Percentiles rank a stretch among this genome's conserved stretches.
Conservation (phyloP, 805 yeast genomes). For the Ogataea allantospora region DNA sequence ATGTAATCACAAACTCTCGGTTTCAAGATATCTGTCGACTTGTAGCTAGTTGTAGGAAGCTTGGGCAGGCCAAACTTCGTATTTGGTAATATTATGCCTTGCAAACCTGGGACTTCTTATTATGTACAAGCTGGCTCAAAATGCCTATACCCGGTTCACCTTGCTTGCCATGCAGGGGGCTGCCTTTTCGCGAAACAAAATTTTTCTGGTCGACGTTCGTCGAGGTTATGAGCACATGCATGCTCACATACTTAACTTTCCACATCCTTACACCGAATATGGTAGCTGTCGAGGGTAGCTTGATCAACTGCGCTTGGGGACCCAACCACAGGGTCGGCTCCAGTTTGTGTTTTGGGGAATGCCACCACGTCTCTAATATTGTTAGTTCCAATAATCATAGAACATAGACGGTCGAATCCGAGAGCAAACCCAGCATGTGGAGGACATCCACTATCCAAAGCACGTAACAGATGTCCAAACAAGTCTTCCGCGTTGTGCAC, state of each 20-base stretch:
- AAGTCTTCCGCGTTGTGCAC: constrained; percentile 57
- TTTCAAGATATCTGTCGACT: constrained; percentile 7
- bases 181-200: constrained; percentile 12
- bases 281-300: constrained; percentile 53
- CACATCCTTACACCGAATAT: constrained; percentile 31
- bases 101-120: constrained; percentile 7
- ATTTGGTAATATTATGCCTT: constrained; percentile 6
- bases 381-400: constrained; percentile 75
- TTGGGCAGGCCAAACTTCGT: constrained; percentile 11
- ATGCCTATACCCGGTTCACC: constrained; percentile 10
- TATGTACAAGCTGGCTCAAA: constrained; percentile 15
- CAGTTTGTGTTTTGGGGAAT: constrained; percentile 89
- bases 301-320: constrained; percentile 71
- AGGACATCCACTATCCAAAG: constrained; percentile 89
- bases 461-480: constrained; percentile 83
- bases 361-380: constrained; percentile 93
- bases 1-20: constrained; percentile 11
- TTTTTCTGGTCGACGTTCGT: constrained; percentile 10
- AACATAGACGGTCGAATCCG: constrained; percentile 91
- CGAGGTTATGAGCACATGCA: constrained; percentile 8
- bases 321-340: constrained; percentile 82
- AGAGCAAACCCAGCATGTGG: constrained; percentile 98
- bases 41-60: constrained; percentile 7
- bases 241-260: neutral
- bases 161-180: constrained; percentile 12